A percentile compares a stretch with the other conserved stretches of the same genome.
Evolutionary conservation across 352 stramenopile species (phyloP).

Genomic region (Phytophthora boehmeriae): DNA sequence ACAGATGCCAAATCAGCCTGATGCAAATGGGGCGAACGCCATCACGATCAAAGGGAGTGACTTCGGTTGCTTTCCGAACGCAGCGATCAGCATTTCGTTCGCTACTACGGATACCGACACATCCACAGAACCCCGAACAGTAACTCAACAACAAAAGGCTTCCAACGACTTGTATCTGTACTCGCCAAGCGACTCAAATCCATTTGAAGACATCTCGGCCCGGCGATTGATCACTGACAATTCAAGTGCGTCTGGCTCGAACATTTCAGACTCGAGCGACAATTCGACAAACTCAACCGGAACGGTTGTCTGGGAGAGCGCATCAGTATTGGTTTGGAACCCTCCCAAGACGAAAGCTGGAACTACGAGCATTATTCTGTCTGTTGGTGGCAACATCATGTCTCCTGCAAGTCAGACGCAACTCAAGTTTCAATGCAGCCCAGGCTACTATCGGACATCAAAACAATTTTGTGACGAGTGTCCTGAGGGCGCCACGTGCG

Average conservation of each 20-base stretch:
- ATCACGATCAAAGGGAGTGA: constrained; percentile 69
- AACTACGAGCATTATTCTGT: constrained; percentile 56
- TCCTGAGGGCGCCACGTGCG: constrained; percentile 53
- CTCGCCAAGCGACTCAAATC: not conserved
- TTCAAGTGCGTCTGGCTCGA: constrained; percentile 8
- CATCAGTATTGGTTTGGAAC: constrained; percentile 54
- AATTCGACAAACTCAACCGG: constrained; percentile 22
- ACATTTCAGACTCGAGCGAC: constrained; percentile 7
- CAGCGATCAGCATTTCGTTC: constrained; percentile 60
- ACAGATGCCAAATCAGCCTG: constrained; percentile 70
- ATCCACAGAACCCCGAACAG: no score
- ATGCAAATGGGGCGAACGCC: constrained; percentile 63
- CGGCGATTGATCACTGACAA: constrained; percentile 12
- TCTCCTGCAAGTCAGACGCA: constrained; percentile 60
- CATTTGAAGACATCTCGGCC: constrained; percentile 4
- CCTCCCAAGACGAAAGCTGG: constrained; percentile 65
- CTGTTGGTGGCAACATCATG: constrained; percentile 65
- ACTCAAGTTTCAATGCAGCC: constrained; percentile 68
- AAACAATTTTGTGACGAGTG: constrained; percentile 58
- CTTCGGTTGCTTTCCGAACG: constrained; percentile 71
- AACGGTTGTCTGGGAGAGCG: constrained; percentile 55
- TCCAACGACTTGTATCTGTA: not conserved
- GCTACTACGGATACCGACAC: constrained; percentile 8
- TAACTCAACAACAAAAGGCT: no score
- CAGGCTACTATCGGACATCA: constrained; percentile 55